phyloP scores from a whole-genome alignment of 2,329 filamentous ascomycete species.

The Fusarium goolgardi region DNA sequence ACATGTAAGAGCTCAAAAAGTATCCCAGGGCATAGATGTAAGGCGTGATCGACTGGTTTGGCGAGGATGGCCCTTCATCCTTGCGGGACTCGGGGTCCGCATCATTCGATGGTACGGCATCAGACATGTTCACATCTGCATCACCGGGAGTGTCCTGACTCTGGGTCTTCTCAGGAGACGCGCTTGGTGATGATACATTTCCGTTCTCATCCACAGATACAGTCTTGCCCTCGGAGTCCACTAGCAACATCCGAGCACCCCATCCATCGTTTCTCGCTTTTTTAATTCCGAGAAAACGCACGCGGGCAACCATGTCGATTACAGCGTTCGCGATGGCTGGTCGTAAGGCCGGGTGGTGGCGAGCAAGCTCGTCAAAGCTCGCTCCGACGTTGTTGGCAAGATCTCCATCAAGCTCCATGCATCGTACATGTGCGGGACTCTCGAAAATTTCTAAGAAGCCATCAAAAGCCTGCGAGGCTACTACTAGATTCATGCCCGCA shows the following conservation, averaged over 20 bases:
- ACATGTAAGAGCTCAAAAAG: slow-evolving; percentile 80
- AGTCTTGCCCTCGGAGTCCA: slow-evolving; percentile 67
- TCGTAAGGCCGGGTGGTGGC: slow-evolving; percentile 89
- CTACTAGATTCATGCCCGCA: slow-evolving; percentile 86
- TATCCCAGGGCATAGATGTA: slow-evolving; percentile 81
- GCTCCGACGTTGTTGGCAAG: slow-evolving; percentile 80
- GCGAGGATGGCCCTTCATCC: slow-evolving; percentile 41
- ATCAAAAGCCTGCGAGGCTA: slow-evolving; percentile 82
- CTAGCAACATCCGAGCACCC: slow-evolving; percentile 81
- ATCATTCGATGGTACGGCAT: slow-evolving; percentile 53
- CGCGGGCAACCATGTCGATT: slow-evolving; percentile 86
- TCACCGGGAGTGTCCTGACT: slow-evolving; percentile 52
- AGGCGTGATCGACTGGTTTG: slow-evolving; percentile 62
- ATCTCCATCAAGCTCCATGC: slow-evolving; percentile 77
- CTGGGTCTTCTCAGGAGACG: slow-evolving; percentile 55
- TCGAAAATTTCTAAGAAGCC: slow-evolving; percentile 97
- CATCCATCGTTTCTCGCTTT: slow-evolving; percentile 76
- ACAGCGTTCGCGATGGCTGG: slow-evolving; percentile 85
- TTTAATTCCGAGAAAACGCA: slow-evolving; percentile 77
- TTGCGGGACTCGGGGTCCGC: slow-evolving; percentile 23
- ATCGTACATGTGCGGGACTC: slow-evolving; percentile 87
- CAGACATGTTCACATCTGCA: slow-evolving; percentile 74
- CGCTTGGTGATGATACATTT: slow-evolving; percentile 47
- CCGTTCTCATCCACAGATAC: slow-evolving; percentile 64
- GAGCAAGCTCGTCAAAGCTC: slow-evolving; percentile 92